Percentiles rank a stretch among this genome's conserved stretches.
Evolutionary conservation across 306 rosid genomes (phyloP).

Genomic region (Castanea crenata): DNA sequence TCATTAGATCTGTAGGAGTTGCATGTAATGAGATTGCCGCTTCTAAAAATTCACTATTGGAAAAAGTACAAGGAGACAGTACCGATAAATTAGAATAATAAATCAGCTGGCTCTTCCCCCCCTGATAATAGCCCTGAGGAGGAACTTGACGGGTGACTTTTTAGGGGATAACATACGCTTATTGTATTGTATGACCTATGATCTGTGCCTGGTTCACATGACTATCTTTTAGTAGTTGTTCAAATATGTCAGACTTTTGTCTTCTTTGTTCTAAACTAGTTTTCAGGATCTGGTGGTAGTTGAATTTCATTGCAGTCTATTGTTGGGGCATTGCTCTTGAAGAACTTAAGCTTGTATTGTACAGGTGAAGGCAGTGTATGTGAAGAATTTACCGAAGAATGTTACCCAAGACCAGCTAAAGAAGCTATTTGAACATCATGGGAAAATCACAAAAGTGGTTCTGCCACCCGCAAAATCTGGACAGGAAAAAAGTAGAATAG

Average conservation of each 20-base stretch:
- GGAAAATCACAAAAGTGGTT: conserved; percentile 94
- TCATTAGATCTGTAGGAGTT: not conserved
- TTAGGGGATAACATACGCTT: not conserved
- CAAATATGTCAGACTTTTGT: not conserved
- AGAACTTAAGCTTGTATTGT: conserved; percentile 12
- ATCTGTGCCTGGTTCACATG: not conserved
- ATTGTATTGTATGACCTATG: not conserved
- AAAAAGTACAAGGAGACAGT: not conserved
- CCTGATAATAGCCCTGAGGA: not conserved
- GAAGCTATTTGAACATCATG: conserved; percentile 89
- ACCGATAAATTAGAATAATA: not conserved
- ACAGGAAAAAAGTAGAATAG: conserved; percentile 85
- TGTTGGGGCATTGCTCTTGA: conserved; percentile 19
- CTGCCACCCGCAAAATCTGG: conserved; percentile 90
- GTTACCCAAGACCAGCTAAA: conserved; percentile 90
- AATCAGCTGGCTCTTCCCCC: not conserved
- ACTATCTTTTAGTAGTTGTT: not conserved
- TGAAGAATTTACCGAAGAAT: conserved; percentile 82
- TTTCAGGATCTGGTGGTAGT: not conserved
- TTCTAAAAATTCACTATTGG: not conserved
- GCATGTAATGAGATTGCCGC: not conserved
- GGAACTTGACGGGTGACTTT: not conserved
- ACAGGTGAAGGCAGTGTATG: conserved; percentile 94
- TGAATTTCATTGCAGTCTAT: not conserved
- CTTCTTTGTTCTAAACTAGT: not conserved